These are phyloP conservation scores for Metschnikowia dekortorum DNA, from an alignment of 805 yeast species.

Conservation along the genomic window DNA sequence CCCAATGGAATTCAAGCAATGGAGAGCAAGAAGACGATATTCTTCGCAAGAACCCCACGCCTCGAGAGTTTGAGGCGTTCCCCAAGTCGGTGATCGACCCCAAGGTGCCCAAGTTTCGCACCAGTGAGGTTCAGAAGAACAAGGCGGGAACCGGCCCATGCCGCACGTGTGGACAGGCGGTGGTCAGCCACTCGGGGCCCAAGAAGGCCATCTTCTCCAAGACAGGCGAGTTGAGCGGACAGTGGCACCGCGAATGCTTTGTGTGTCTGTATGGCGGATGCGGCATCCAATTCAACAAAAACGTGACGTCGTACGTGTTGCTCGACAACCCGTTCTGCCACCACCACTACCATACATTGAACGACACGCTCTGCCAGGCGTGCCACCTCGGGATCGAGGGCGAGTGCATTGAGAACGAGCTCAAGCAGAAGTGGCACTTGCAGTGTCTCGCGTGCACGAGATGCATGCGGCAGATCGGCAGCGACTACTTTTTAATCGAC, in stretches of 20 bases:
- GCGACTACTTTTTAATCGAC: constrained; percentile 53
- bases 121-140: constrained; percentile 13
- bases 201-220: constrained; percentile 75
- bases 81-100: constrained; percentile 16
- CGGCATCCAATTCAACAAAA: constrained; percentile 50
- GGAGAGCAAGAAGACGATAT: constrained; percentile 11
- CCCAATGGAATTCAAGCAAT: neutral
- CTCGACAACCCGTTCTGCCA: constrained; percentile 81
- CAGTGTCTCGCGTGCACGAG: constrained; percentile 64
- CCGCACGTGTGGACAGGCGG: constrained; percentile 59
- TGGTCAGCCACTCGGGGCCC: constrained; percentile 38
- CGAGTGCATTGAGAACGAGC: constrained; percentile 76
- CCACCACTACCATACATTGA: constrained; percentile 67
- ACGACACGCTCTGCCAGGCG: constrained; percentile 66
- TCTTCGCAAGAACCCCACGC: constrained; percentile 13
- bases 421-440: constrained; percentile 67
- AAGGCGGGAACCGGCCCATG: constrained; percentile 78
- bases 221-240: constrained; percentile 79
- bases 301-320: constrained; percentile 67
- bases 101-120: constrained; percentile 11
- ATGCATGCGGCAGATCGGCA: constrained; percentile 49
- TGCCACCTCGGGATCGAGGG: constrained; percentile 86
- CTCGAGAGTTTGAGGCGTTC: constrained; percentile 16
- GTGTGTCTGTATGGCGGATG: constrained; percentile 58
- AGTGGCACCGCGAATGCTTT: constrained; percentile 92